A percentile compares a stretch with the other conserved stretches of the same genome.
Evolutionary conservation across 2,329 filamentous ascomycete species (phyloP).

Genomic region (Ophiostoma ips): DNA sequence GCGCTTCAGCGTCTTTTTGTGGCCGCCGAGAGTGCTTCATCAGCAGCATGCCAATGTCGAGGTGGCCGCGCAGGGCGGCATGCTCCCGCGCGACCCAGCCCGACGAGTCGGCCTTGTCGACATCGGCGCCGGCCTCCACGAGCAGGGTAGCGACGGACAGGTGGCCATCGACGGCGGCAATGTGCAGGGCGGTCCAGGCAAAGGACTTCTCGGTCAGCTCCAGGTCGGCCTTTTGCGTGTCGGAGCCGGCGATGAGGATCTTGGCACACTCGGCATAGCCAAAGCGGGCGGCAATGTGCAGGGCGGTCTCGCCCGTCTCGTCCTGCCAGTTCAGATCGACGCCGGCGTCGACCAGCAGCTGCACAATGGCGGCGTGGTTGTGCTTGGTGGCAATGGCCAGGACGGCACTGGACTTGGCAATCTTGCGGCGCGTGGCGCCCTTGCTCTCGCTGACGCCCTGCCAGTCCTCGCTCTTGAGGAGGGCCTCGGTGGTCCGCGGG

Average conservation of each 20-base stretch:
- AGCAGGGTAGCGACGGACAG: constrained; percentile 61
- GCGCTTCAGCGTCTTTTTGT: constrained; percentile 11
- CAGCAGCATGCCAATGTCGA: constrained; percentile 62
- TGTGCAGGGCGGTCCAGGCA: constrained; percentile 89
- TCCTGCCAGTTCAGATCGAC: constrained; percentile 92
- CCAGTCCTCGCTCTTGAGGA: constrained; percentile 72
- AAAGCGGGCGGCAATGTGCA: constrained; percentile 84
- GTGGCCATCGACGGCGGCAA: constrained; percentile 82
- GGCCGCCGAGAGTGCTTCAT: constrained; percentile 32
- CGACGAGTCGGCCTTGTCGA: constrained; percentile 64
- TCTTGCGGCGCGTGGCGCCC: constrained; percentile 49
- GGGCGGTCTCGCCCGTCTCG: constrained; percentile 73
- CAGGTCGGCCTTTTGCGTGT: constrained; percentile 50
- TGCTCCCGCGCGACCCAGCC: constrained; percentile 94
- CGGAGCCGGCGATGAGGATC: constrained; percentile 57
- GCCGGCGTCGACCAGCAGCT: constrained; percentile 75
- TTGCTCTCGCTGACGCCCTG: constrained; percentile 48
- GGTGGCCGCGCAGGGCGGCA: constrained; percentile 76
- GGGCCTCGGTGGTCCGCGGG: constrained; percentile 64
- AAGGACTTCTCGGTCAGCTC: constrained; percentile 64
- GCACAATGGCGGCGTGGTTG: constrained; percentile 73
- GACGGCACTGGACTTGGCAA: constrained; percentile 76
- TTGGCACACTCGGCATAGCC: constrained; percentile 70
- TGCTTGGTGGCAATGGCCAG: constrained; percentile 77
- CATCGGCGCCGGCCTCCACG: constrained; percentile 62